phyloP scores from a whole-genome alignment of 2,329 filamentous ascomycete genomes.

The Trichoderma sp. region DNA sequence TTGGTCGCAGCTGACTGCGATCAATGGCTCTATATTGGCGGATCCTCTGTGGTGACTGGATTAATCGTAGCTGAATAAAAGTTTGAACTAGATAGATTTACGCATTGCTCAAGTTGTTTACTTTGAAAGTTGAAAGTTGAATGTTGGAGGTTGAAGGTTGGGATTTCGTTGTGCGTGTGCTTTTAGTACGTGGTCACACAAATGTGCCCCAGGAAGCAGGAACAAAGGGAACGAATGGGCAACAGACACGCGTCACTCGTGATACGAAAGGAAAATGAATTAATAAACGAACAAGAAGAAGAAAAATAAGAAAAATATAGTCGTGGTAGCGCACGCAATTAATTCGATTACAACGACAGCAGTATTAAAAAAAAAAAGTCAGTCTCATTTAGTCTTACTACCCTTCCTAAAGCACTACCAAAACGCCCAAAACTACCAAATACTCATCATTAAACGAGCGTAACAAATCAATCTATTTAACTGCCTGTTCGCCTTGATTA shows the following conservation, averaged over 20 bases:
- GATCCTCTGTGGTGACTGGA: neutral
- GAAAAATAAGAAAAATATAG: neutral
- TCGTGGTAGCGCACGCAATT: neutral
- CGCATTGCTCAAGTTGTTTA: neutral
- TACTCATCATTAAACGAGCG: neutral
- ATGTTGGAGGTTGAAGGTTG: neutral
- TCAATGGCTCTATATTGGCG: neutral
- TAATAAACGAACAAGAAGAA: neutral
- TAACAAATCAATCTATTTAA: neutral
- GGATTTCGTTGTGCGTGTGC: neutral
- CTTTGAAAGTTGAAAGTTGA: neutral
- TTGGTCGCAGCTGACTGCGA: neutral
- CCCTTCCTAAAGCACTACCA: neutral
- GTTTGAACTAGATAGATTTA: neutral
- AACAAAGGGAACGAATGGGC: neutral
- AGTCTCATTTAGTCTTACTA: neutral
- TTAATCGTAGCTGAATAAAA: neutral
- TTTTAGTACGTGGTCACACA: neutral
- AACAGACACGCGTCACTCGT: neutral
- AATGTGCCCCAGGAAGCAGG: neutral
- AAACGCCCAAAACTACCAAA: neutral
- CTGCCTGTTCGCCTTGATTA: neutral
- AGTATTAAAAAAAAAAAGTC: neutral
- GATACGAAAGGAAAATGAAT: neutral
- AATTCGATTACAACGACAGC: neutral